phyloP scores from a whole-genome alignment of 2,329 filamentous ascomycete genomes.

The Thermothelomyces thermophilus region DNA sequence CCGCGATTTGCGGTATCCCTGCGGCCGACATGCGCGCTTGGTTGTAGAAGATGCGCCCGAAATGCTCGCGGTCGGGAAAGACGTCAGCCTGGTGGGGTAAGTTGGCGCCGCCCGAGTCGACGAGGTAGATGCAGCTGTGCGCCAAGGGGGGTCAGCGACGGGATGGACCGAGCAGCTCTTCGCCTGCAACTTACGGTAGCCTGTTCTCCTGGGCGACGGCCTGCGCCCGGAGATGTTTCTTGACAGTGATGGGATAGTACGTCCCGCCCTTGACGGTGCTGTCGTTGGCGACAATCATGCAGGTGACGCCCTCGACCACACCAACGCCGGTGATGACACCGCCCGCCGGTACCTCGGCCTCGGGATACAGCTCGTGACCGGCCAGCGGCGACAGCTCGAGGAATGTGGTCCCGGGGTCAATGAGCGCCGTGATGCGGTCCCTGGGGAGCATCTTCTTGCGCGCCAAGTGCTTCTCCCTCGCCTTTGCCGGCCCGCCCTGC shows the following conservation, averaged over 20 bases:
- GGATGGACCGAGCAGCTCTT: neutral
- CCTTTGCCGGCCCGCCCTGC: constrained; percentile 72
- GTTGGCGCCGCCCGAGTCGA: constrained; percentile 93
- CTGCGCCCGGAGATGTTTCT: constrained; percentile 93
- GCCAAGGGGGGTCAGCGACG: neutral
- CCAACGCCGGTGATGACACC: constrained; percentile 92
- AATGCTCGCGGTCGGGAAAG: constrained; percentile 91
- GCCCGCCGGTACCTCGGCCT: constrained; percentile 79
- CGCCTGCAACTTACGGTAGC: constrained; percentile 46
- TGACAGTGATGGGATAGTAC: constrained; percentile 95
- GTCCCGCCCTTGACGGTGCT: constrained; percentile 96
- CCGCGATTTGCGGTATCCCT: constrained; percentile 86
- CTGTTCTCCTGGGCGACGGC: constrained; percentile 84
- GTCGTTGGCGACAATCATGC: constrained; percentile 91
- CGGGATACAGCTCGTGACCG: constrained; percentile 76
- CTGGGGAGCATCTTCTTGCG: constrained; percentile 91
- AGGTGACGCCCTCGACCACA: constrained; percentile 81
- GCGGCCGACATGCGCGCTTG: constrained; percentile 86
- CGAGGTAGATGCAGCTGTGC: constrained; percentile 78
- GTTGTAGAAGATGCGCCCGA: constrained; percentile 97
- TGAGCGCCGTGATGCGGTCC: constrained; percentile 77
- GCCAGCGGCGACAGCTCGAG: constrained; percentile 91
- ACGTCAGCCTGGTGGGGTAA: constrained; percentile 92
- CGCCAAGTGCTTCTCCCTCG: constrained; percentile 77
- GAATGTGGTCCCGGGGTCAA: constrained; percentile 86